Evolutionary conservation across 2,329 filamentous ascomycete genomes (phyloP).

Genomic region (Xylaria multiplex): DNA sequence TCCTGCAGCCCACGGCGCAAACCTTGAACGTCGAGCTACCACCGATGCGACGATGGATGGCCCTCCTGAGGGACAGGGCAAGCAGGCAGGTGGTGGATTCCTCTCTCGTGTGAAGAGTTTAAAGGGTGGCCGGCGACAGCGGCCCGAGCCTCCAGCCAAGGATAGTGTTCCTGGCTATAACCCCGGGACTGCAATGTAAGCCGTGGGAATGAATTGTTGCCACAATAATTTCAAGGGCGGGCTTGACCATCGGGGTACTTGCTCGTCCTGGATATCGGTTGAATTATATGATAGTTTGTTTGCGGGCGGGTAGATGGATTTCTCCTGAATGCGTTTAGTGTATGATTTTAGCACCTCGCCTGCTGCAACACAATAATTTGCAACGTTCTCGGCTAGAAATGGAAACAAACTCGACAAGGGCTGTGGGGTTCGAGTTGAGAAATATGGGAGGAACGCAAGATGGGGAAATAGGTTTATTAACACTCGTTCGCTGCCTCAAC

Average conservation of each 20-base stretch:
- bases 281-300: conserved; percentile 1
- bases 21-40: conserved; percentile 73
- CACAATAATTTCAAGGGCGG: neutral
- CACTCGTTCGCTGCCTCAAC: conserved; percentile 39
- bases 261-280: neutral
- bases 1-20: conserved; percentile 54
- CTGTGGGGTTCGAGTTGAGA: neutral
- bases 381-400: conserved; percentile 9
- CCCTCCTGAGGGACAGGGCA: conserved; percentile 55
- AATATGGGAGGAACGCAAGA: conserved; percentile 24
- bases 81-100: conserved; percentile 67
- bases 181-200: conserved; percentile 41
- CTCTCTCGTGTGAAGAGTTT: conserved; percentile 83
- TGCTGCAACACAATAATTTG: conserved; percentile 11
- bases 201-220: neutral
- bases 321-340: conserved; percentile 19
- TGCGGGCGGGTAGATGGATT: neutral
- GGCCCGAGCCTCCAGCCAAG: conserved; percentile 49
- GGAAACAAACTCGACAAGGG: conserved; percentile 9
- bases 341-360: conserved; percentile 13
- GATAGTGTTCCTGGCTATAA: conserved; percentile 35
- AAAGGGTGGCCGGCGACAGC: conserved; percentile 72
- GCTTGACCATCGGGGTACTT: neutral
- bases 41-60: conserved; percentile 59
- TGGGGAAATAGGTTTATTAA: conserved; percentile 32